phyloP scores from a whole-genome alignment of 306 rosid species.

The Citrullus colocynthis region DNA sequence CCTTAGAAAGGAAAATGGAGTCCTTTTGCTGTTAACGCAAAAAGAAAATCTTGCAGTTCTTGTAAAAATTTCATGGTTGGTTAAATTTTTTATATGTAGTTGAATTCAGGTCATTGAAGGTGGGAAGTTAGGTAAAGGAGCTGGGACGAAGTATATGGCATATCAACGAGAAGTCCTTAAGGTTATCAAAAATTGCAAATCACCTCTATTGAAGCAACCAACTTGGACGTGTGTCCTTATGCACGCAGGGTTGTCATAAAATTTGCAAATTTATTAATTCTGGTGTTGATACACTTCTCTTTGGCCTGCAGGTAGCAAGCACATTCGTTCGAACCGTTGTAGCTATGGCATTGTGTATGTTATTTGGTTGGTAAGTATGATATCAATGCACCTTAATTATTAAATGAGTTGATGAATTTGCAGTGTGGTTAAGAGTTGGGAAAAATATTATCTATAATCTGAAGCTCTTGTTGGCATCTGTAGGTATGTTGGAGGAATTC shows the following conservation, averaged over 20 bases:
- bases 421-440: background rate
- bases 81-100: no score
- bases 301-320: conserved; percentile 74
- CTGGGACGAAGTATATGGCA: conserved; percentile 84
- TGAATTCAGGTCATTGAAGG: conserved; percentile 20
- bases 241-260: background rate
- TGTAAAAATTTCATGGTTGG: background rate
- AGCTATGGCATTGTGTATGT: conserved; percentile 59
- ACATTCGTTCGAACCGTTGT: conserved; percentile 84
- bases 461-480: background rate
- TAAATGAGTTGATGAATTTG: background rate
- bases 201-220: no score
- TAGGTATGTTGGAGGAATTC: conserved; percentile 73
- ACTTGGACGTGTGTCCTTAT: background rate
- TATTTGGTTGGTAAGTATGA: conserved; percentile 57
- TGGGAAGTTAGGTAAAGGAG: conserved; percentile 59
- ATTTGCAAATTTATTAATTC: background rate
- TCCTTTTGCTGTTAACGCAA: no score
- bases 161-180: conserved; percentile 62
- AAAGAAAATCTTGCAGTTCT: no score
- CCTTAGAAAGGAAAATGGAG: no score
- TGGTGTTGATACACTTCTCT: conserved; percentile 5
- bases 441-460: background rate
- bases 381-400: background rate
- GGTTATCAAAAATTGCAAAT: no score